Percentiles rank a stretch among this genome's conserved stretches.
Conservation (phyloP, 139 green algal genomes). For the Ostreobium quekettii region DNA sequence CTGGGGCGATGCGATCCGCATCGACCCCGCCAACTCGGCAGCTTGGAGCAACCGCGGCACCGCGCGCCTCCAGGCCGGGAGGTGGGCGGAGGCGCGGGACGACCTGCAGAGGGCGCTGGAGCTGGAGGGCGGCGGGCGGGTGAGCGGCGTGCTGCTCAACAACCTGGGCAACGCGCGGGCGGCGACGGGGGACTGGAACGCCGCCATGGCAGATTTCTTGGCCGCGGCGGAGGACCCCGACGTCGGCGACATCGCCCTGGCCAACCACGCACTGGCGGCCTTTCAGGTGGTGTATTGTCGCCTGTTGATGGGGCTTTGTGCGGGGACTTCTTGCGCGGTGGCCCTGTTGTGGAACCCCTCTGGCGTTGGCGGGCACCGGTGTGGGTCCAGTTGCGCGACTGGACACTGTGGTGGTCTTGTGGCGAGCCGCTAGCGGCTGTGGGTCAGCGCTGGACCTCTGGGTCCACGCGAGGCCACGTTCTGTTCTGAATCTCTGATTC, state of each 20-base stretch:
- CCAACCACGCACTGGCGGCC: conserved; percentile 1
- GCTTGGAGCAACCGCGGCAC: conserved; percentile 37
- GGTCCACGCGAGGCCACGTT: too few relatives aligned
- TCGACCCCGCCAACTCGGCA: conserved; percentile 35
- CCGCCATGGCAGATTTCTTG: conserved; percentile 21
- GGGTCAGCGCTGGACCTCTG: too few relatives aligned
- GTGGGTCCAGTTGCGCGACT: too few relatives aligned
- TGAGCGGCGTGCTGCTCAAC: conserved; percentile 18
- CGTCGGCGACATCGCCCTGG: conserved; percentile 21
- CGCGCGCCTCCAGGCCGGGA: conserved; percentile 8
- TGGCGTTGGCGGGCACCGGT: too few relatives aligned
- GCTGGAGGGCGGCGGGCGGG: background rate
- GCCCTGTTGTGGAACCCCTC: too few relatives aligned
- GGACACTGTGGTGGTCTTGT: too few relatives aligned
- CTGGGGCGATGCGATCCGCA: conserved; percentile 30
- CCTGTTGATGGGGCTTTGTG: too few relatives aligned
- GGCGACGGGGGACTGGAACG: conserved; percentile 22
- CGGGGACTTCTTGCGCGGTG: too few relatives aligned
- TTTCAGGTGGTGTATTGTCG: too few relatives aligned
- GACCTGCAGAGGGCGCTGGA: conserved; percentile 22
- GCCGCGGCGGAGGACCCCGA: conserved; percentile 15
- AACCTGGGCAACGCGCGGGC: conserved; percentile 26
- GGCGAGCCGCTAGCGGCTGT: too few relatives aligned
- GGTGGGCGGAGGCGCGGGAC: conserved; percentile 15
- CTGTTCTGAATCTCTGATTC: too few relatives aligned